Conservation (phyloP, 352 stramenopile genomes). For the Phytophthora agathidicida region DNA sequence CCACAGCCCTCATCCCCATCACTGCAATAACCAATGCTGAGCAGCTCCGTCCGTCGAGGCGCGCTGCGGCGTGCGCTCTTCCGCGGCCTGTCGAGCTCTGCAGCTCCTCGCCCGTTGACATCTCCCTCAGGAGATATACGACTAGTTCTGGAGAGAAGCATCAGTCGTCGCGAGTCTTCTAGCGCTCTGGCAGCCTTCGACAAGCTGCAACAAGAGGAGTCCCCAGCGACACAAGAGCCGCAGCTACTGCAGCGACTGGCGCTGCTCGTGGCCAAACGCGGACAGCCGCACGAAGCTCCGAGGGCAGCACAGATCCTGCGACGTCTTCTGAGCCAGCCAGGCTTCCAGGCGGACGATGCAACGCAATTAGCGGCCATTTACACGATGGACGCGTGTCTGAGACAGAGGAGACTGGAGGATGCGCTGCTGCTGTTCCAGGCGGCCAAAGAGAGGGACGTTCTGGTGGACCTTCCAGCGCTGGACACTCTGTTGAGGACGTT, state of each 20-base stretch:
- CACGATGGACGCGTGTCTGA: conserved; percentile 66
- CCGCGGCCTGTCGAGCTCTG: conserved; percentile 17
- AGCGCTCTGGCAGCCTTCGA: conserved; percentile 60
- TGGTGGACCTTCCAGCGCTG: conserved; percentile 68
- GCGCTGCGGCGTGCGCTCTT: conserved; percentile 3
- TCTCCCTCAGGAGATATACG: conserved; percentile 3
- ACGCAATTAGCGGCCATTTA: conserved; percentile 75
- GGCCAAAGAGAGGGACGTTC: conserved; percentile 44
- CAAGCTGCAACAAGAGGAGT: conserved; percentile 28
- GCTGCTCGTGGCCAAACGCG: conserved; percentile 65
- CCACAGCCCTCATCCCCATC: not conserved
- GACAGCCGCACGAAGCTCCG: conserved; percentile 27
- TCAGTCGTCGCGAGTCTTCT: conserved; percentile 34
- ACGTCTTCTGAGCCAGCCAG: conserved; percentile 17
- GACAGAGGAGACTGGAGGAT: conserved; percentile 49
- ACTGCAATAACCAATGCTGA: too few species aligned
- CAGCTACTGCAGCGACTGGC: conserved; percentile 61
- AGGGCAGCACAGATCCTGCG: conserved; percentile 46
- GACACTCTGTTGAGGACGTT: conserved; percentile 50
- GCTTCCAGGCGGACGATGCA: conserved; percentile 59
- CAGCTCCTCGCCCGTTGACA: conserved; percentile 2
- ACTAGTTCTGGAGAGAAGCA: conserved; percentile 40
- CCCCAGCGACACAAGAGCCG: conserved; percentile 22
- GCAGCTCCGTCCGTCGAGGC: not conserved
- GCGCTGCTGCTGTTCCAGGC: conserved; percentile 59